Base-by-base conservation (phyloP, 2,329 filamentous ascomycete genomes). In the Talaromyces funiculosus region DNA sequence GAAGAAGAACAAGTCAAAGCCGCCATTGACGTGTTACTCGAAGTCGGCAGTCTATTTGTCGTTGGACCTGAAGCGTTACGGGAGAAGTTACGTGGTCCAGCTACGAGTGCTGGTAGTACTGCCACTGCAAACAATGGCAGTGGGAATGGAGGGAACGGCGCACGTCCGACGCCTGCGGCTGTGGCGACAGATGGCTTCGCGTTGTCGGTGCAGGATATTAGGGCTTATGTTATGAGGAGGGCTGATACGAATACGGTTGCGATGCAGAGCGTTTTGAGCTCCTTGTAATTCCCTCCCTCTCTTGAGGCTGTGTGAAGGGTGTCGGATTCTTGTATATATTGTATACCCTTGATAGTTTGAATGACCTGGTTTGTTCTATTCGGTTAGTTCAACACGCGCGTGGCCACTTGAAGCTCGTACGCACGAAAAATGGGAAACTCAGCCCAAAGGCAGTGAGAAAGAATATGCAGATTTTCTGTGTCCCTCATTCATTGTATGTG, bases 21-120 rank as follows among this genome's bases (percentile, higher is more conserved):
- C 6, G 84, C 85, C 58, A 84, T 97, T 65, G 93, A 99, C 77
- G 84, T 96, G 49, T 77, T 99, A 62, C 88, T 91, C 26, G 94
- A 99, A 79, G 91, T 99, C 61, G 93, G 92, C 10, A 97, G 92
- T 70, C 78, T 99, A 57, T 99, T 99, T 73, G 96, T 99, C 64
- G 90, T 99, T 69, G 90, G 91, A 2, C 85, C 88, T 10, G 89
- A 92, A 73, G 89, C 89, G 37, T 77, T 92, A 62, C 80, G 85
- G 54, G 89, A 92, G 75, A 83, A 89, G 67, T 83, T 86, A 57
- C 80, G 88, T n/a, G 74, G 72, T 60, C 85, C 84, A 62, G 74
- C 88, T 62, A 80, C 75, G 71, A 63, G 73, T 73, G 33, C 51
- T 10, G 45, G 35, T n/a, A 51, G 47, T 24, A 49, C 57, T 26